Percentiles rank a stretch among this genome's conserved stretches.
Conservation (phyloP, 2,329 filamentous ascomycete genomes). For the Westerdykella ornata region DNA sequence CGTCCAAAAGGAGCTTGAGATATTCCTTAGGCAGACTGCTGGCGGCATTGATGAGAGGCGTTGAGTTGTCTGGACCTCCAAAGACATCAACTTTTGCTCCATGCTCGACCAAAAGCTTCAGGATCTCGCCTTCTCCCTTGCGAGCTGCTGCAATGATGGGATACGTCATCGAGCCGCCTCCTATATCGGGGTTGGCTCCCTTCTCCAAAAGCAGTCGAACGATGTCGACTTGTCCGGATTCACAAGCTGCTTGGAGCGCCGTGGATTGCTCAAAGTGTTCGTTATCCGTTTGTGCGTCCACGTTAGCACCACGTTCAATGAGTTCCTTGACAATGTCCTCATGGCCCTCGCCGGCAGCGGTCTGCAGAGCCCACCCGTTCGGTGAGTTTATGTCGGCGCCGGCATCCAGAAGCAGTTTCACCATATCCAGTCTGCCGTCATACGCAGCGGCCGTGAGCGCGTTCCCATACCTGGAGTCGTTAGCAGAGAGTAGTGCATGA, state of each 20-base stretch:
- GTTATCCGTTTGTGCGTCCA: conserved; percentile 3
- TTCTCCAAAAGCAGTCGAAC: conserved; percentile 2
- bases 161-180: neutral
- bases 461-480: conserved; percentile 2
- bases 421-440: conserved; percentile 2
- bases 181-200: conserved; percentile 3
- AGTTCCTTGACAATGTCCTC: conserved; percentile 5
- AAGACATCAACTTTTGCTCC: conserved; percentile 1
- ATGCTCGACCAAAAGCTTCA: conserved; percentile 2
- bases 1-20: neutral
- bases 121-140: neutral
- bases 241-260: conserved; percentile 5
- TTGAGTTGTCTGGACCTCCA: neutral
- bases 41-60: conserved; percentile 1
- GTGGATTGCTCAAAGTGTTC: neutral
- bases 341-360: conserved; percentile 5
- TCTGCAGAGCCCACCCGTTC: conserved; percentile 4
- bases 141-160: conserved; percentile 3
- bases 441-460: conserved; percentile 8
- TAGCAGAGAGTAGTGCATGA: neutral
- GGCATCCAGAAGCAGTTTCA: conserved; percentile 4
- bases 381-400: conserved; percentile 3
- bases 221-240: conserved; percentile 2
- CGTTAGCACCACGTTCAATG: conserved; percentile 5
- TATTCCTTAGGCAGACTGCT: neutral